Evolutionary conservation across 129 eudicot species (phyloP).

Genomic region (Centrapalus pauciflorus): DNA sequence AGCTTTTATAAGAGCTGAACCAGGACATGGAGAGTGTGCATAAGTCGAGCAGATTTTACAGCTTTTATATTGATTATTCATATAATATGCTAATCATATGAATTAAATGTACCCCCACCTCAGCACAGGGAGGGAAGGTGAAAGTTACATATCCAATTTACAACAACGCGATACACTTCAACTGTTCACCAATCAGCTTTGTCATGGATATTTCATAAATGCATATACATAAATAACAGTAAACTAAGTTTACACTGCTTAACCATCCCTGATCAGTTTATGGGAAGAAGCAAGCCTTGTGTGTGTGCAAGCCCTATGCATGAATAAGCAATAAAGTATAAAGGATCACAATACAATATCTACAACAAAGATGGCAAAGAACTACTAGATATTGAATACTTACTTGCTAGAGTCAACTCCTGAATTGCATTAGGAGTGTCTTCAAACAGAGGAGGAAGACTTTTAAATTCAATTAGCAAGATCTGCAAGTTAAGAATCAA

Average conservation of each 20-base stretch:
- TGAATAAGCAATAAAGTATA: background rate
- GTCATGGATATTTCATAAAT: background rate
- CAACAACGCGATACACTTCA: background rate
- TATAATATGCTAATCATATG: background rate
- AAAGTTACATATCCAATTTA: background rate
- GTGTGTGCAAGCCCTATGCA: background rate
- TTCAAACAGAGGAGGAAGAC: constrained; percentile 84
- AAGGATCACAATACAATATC: background rate
- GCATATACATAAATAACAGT: background rate
- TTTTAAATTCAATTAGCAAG: constrained; percentile 58
- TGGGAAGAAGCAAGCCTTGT: background rate
- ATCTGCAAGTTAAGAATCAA: constrained; percentile 44
- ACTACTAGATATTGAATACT: constrained; percentile 5
- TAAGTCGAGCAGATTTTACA: background rate
- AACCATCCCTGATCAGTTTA: background rate
- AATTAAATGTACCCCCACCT: background rate
- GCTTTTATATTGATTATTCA: background rate
- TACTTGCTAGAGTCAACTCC: constrained; percentile 85
- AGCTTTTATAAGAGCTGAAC: background rate
- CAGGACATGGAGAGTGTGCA: background rate
- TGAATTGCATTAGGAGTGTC: constrained; percentile 65
- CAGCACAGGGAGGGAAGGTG: background rate
- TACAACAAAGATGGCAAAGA: background rate
- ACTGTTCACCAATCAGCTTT: background rate
- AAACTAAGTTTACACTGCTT: background rate